Evolutionary conservation across 257 asterid species (phyloP).

Genomic region (Fraxinus excelsior): DNA sequence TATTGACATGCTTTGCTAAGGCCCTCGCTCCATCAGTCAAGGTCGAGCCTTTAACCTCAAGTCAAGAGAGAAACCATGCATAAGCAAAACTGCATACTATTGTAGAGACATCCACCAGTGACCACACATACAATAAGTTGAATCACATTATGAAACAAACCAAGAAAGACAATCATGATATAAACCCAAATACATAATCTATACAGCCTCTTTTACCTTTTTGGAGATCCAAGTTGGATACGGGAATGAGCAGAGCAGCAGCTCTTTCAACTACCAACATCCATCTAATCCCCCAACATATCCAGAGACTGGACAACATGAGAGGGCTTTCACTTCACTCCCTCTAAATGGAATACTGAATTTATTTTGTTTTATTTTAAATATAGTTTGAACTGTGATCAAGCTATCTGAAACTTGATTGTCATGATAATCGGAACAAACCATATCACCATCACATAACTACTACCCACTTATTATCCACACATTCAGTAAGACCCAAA

Average conservation of each 20-base stretch:
- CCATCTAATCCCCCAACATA: neutral
- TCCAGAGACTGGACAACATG: neutral
- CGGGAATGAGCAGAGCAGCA: neutral
- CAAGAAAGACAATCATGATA: neutral
- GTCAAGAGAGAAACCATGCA: conserved; percentile 26
- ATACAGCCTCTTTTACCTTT: neutral
- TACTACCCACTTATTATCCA: neutral
- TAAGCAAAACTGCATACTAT: conserved; percentile 19
- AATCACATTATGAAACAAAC: conserved; percentile 5
- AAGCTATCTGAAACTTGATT: neutral
- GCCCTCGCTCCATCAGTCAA: conserved; percentile 91
- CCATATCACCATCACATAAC: neutral
- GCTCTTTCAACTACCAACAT: neutral
- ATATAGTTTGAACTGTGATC: neutral
- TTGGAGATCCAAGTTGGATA: neutral
- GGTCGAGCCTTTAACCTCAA: conserved; percentile 66
- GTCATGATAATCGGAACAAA: neutral
- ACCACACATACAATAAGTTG: conserved; percentile 11
- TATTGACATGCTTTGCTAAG: conserved; percentile 66
- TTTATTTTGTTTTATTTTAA: too few species aligned
- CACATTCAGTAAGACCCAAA: too few species aligned
- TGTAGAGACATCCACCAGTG: conserved; percentile 19
- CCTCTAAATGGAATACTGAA: neutral
- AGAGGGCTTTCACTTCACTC: neutral
- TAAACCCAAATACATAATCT: neutral